Base-by-base conservation (phyloP, 2,329 filamentous ascomycete genomes). In the Alternaria viburni region DNA sequence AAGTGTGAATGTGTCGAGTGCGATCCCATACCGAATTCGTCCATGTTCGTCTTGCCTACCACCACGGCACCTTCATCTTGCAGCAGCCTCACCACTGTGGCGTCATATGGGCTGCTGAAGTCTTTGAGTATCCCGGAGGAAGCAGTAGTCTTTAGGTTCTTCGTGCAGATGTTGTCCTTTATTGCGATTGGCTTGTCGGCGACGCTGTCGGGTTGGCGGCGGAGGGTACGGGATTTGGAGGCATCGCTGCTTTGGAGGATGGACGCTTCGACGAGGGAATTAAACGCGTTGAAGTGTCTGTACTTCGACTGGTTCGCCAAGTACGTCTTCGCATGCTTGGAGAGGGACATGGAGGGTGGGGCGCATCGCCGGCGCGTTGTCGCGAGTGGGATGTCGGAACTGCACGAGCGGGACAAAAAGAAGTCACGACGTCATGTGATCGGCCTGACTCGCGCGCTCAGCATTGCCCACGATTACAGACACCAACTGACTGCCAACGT, bases 11-110 rank as follows among this genome's bases (percentile, higher is more conserved):
- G 82, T 19, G 85, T 86, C 2, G 90, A 91, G 76, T 97, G 90
- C 9, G 93, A 96, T 3, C 93, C 93, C 94, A 97, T 97, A 26
- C 94, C 93, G 77, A 97, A 97, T 77, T 97, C 96, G 81, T 98
- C 96, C 84, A 98, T 89, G 77, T 97, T 97, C 3, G 93, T 94
- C 80, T 97, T 97, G 7, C 91, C 91, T 2, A 89, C 85, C 2
- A 95, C 78, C 6, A 86, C 78, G 6, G 88, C 89, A 45, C 90
- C 91, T 6, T 86, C 85, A 26, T 83, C 77, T 59, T 87, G 86
- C 32, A 97, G 85, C 71, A 90, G 87, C 55, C 85, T 82, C 32
- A 96, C 88, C 17, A 97, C 89, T 9, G 92, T 95, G 17, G 95
- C 93, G 76, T 94, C 88, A 79, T 91, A 95, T 5, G 94, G 92